Base-by-base conservation (phyloP, 2,329 filamentous ascomycete genomes). In the Aspergillus sp. region DNA sequence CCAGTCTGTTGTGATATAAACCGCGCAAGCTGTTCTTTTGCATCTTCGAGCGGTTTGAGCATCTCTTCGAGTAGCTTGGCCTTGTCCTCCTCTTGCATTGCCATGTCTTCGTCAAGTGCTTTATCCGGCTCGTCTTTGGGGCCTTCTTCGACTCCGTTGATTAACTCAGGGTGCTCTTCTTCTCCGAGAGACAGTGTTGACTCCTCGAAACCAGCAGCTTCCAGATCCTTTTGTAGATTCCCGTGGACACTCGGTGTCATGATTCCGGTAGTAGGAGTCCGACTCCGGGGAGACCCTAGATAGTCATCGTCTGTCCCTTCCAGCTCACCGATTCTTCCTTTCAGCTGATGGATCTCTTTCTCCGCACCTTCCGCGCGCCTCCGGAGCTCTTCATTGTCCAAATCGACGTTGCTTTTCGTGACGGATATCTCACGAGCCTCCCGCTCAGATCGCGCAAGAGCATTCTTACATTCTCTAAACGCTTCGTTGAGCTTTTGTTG, bases 321-420 rank as follows among this genome's bases (percentile, higher is more conserved):
- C 43, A 77, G 64, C 59, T 77, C 75, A 57, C 73, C 75, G 37
- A 77, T 76, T 43, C 75, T 70, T 58, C 77, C 74, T 39, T 77
- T 74, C 59, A 75, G 66, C 48, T 75, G 69, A 44, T 71, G 72
- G 51, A 79, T 75, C 59, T 80, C 77, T 52, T 77, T 72, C 2
- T 76, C 73, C 56, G 37, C 35, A 7, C 74, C 74, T 46, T 75
- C 67, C 17, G 79, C 71, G 15, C 77, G 70, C 57, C 78, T 77
- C 7, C 75, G 77, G 15, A 80, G 70, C 14, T 76, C 73, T 58
- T 79, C 76, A 56, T 80, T 80, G 62, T 80, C 77, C 58, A 79
- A 78, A 59, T 80, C 77, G 9, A 80, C 68, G 58, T 79, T 73
- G 55, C 79, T 80, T 64, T 80, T 80, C 58, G 79, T 68, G 45